Evolutionary conservation across 108 stramenopile genomes (phyloP), one percentile per base, ranked within the genome.

Genomic region (Poteriospumella lacustris): DNA sequence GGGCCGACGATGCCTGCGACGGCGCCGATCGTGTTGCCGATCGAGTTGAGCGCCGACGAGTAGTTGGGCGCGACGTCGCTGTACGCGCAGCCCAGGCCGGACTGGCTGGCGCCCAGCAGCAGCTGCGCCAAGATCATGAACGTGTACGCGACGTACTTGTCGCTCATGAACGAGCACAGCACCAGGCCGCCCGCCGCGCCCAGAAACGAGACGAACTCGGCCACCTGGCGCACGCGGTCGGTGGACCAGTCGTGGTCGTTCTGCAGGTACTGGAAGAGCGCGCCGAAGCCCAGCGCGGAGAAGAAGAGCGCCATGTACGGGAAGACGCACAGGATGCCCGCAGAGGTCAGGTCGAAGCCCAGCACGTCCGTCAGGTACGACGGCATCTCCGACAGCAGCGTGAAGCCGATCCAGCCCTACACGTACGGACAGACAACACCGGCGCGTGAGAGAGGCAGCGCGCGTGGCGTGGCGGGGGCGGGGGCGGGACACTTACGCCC

Each of bases 281-380:
- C 31, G 26, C 70, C 70, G 24, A 73, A 73, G 9, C 9, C 36
- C 31, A 73, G 36, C 36, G 70, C 9, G 15, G 19, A 73, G 12
- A 73, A 3, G 47, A 52, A 73, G n/a, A 52, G 41, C 5, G 70
- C 70, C 5, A 73, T 36, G 31, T 73, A 73, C 38, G 70, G 70
- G 31, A 56, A 44, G 15, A 73, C 36, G 70, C 70, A 52, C 40
- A 56, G 26, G 9, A 73, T 5, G 5, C 70, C 70, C 5, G 70
- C 70, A 33, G 12, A 26, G 24, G 12, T 42, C 41, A 73, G 31
- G 36, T 42, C 31, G 36, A 73, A 73, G n/a, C 70, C 70, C 15
- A 73, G 70, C 36, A 12, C 70, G 33, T 73, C 70, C 5, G 70
- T 73, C 3, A 73, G 24, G 36, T 42, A 73, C 33, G 70, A 52